phyloP scores from a whole-genome alignment of 116 monocot species.

The Dioscorea cayenensis region DNA sequence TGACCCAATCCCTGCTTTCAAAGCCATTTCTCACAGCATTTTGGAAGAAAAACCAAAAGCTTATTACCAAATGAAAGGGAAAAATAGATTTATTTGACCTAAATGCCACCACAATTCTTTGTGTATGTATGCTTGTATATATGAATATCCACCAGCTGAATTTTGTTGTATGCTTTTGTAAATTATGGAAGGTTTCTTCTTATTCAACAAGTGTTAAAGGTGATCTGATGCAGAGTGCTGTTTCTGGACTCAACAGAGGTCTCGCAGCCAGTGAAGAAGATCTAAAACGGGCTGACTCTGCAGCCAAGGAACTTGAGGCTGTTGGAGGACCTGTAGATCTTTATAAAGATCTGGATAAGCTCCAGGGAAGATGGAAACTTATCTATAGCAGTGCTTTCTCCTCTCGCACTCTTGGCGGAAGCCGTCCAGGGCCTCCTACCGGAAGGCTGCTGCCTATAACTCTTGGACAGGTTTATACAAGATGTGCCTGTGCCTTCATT shows the following conservation, averaged over 20 bases:
- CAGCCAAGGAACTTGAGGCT: conserved; percentile 71
- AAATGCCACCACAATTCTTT: neutral
- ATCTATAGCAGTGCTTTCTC: conserved; percentile 96
- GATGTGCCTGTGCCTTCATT: neutral
- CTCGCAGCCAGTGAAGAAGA: conserved; percentile 82
- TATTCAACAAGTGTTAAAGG: neutral
- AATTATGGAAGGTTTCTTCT: neutral
- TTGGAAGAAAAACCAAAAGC: too few species aligned
- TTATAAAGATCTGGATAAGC: conserved; percentile 60
- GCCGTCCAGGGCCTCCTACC: conserved; percentile 80
- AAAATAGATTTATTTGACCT: neutral
- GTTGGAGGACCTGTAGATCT: conserved; percentile 62
- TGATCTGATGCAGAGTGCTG: conserved; percentile 50
- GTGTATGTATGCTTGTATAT: neutral
- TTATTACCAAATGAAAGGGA: too few species aligned
- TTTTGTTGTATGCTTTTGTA: neutral
- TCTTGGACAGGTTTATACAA: conserved; percentile 59
- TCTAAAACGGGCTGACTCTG: conserved; percentile 52
- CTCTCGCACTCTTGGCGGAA: conserved; percentile 80
- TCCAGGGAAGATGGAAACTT: conserved; percentile 87
- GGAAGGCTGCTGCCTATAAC: conserved; percentile 86
- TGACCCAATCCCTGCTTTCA: too few species aligned
- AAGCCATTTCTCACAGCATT: too few species aligned
- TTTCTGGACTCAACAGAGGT: conserved; percentile 88
- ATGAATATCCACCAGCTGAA: neutral